phyloP scores from a whole-genome alignment of 2,329 filamentous ascomycete species.

The Aspergillus fumigatiaffinis region DNA sequence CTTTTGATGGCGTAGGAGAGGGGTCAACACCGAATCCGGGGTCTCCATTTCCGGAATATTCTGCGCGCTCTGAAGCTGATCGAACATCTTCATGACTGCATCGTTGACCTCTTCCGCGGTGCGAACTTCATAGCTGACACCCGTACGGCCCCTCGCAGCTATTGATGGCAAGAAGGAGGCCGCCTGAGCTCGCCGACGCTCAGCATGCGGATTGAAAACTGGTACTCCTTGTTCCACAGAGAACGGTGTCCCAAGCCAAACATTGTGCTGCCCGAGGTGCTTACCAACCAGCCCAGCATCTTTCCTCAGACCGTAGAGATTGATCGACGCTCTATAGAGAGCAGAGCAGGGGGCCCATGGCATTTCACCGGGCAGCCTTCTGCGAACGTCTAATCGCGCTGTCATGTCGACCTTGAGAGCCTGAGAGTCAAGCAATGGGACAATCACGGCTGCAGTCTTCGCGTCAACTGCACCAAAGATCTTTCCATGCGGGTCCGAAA shows the following conservation, averaged over 20 bases:
- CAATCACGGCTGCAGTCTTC: slow-evolving; percentile 63
- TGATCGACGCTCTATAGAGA: slow-evolving; percentile 63
- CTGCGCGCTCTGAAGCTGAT: slow-evolving; percentile 72
- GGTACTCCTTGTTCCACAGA: slow-evolving; percentile 65
- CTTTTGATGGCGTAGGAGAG: slow-evolving; percentile 79
- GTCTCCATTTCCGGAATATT: slow-evolving; percentile 72
- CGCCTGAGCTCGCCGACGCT: slow-evolving; percentile 44
- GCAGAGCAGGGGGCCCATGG: slow-evolving; percentile 60
- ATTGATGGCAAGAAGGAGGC: slow-evolving; percentile 16
- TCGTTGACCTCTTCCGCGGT: slow-evolving; percentile 82
- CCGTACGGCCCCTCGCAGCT: slow-evolving; percentile 20
- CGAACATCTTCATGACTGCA: slow-evolving; percentile 83
- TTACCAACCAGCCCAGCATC: slow-evolving; percentile 63
- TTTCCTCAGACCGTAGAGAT: slow-evolving; percentile 72
- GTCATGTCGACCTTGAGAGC: slow-evolving; percentile 64
- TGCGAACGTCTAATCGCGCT: slow-evolving; percentile 65
- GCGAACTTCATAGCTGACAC: slow-evolving; percentile 46
- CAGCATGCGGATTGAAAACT: slow-evolving; percentile 72
- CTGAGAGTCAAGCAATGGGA: slow-evolving; percentile 67
- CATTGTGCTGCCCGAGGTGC: slow-evolving; percentile 60
- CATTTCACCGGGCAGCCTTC: slow-evolving; percentile 59
- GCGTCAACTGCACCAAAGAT: slow-evolving; percentile 74
- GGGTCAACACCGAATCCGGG: slow-evolving; percentile 57
- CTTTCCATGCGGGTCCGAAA: slow-evolving; percentile 66
- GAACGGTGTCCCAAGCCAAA: slow-evolving; percentile 65